Base-by-base conservation (phyloP, 345 rosid genomes). In the Litchi chinensis region DNA sequence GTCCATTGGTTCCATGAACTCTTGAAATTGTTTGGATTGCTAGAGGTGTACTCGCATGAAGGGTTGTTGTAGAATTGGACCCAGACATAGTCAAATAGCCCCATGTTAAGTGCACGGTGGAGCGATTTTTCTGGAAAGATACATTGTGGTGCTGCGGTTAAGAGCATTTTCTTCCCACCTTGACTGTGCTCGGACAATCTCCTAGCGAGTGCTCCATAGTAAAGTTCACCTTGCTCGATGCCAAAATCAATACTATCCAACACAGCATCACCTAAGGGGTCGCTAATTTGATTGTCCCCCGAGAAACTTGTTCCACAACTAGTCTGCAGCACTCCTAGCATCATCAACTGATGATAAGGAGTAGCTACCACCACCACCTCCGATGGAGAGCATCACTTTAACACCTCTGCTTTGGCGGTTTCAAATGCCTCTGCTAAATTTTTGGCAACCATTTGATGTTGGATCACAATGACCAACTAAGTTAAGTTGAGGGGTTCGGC, bases 381-480 rank as follows among this genome's bases (percentile, higher is more conserved):
- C 81, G n/a, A 83, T 39, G 0, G 86, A 83, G 28, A 83, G 82
- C 65, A 79, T 10, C 10, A 83, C 86, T 57, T 83, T 77, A 24
- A 83, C 54, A 11, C 81, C 86, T 19, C 10, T 37, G 10, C 41
- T 65, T 57, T 80, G 86, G 24, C 86, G 79, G 44, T 65, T 9
- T 4, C 8, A 10, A 13, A 83, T 79, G 68, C 37, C 73, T 40
- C 10, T 40, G 70, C 59, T 70, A 16, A 65, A 13, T 13, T 48
- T 12, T 11, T 48, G 12, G 54, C 80, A 73, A 0, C 73, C 78
- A 41, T 62, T 76, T 9, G 67, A 46, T 32, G 80, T 41, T 5
- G 76, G 80, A 54, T 82, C 54, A 60, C 85, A 79, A 56, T 79
- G 85, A 6, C 82, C 80, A 8, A 83, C 83, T 18, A 82, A 56